These are phyloP conservation scores for Pseudisothecium myosuroides DNA, from an alignment of 225 moss, liverwort and hornwort species.

Conservation along the genomic window DNA sequence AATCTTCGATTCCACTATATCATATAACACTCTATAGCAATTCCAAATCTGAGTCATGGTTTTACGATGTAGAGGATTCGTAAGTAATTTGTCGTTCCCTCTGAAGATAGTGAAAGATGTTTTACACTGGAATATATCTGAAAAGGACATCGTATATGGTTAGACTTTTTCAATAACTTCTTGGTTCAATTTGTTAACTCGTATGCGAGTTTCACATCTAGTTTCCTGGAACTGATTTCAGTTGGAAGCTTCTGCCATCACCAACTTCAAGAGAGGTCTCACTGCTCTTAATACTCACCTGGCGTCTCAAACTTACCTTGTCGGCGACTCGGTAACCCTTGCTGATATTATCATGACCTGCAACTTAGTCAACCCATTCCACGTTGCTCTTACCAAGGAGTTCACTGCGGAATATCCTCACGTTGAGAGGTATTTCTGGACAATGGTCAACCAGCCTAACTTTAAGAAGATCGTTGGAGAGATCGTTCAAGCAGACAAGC, in stretches of 20 bases:
- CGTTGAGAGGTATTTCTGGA: conserved; percentile 79
- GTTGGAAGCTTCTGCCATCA: neutral
- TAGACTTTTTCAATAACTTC: neutral
- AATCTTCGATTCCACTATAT: neutral
- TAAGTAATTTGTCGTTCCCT: neutral
- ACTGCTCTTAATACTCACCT: conserved; percentile 25
- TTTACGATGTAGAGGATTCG: no score
- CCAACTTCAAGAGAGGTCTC: conserved; percentile 30
- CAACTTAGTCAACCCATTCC: conserved; percentile 3
- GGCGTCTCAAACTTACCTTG: conserved; percentile 46
- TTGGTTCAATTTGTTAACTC: no score
- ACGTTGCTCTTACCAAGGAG: conserved; percentile 32
- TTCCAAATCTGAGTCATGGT: no score
- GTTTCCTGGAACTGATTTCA: neutral
- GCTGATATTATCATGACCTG: conserved; percentile 67
- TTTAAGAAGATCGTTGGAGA: conserved; percentile 69
- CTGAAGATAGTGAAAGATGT: neutral
- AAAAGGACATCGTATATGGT: neutral
- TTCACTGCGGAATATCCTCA: conserved; percentile 48
- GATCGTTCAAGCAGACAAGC: conserved; percentile 21
- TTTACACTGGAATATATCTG: neutral
- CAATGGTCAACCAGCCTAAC: conserved; percentile 60
- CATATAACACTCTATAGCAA: no score
- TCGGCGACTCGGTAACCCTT: conserved; percentile 63
- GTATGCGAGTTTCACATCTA: neutral